A percentile compares a stretch with the other conserved stretches of the same genome.
Conservation (phyloP, 768 basidiomycete genomes). For the Termitomyces titanicus region DNA sequence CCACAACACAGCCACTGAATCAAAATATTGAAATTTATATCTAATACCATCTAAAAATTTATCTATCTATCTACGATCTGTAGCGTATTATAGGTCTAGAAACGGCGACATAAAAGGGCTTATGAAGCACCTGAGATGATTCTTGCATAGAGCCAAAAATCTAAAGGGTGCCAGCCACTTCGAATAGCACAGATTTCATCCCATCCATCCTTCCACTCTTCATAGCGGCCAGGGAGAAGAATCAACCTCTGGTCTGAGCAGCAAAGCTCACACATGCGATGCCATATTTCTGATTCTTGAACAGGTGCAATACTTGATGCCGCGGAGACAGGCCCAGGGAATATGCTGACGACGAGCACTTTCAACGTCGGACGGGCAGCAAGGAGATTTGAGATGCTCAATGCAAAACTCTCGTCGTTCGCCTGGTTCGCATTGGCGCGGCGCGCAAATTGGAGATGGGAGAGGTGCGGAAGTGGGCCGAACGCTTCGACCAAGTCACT, state of each 20-base stretch:
- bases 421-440: slow-evolving; percentile 36
- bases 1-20: not conserved
- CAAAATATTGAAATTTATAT: too few species aligned
- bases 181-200: slow-evolving; percentile 12
- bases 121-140: not conserved
- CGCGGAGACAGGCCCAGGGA: slow-evolving; percentile 15
- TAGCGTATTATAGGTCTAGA: not conserved
- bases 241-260: slow-evolving; percentile 21
- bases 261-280: slow-evolving; percentile 16
- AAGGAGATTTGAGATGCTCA: slow-evolving; percentile 28
- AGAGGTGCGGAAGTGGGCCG: slow-evolving; percentile 30
- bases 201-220: slow-evolving; percentile 24
- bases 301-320: slow-evolving; percentile 5
- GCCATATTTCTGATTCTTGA: slow-evolving; percentile 25
- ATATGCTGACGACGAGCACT: slow-evolving; percentile 33
- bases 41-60: not conserved
- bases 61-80: not conserved
- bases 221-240: slow-evolving; percentile 18
- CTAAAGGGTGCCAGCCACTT: slow-evolving; percentile 13
- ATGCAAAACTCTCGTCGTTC: slow-evolving; percentile 35
- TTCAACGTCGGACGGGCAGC: slow-evolving; percentile 23
- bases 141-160: slow-evolving; percentile 17
- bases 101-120: not conserved
- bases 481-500: slow-evolving; percentile 28
- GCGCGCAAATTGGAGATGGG: slow-evolving; percentile 38